A percentile compares a stretch with the other conserved stretches of the same genome.
Evolutionary conservation across 2,329 filamentous ascomycete genomes (phyloP).

Genomic region (Phialemoniopsis sp.): DNA sequence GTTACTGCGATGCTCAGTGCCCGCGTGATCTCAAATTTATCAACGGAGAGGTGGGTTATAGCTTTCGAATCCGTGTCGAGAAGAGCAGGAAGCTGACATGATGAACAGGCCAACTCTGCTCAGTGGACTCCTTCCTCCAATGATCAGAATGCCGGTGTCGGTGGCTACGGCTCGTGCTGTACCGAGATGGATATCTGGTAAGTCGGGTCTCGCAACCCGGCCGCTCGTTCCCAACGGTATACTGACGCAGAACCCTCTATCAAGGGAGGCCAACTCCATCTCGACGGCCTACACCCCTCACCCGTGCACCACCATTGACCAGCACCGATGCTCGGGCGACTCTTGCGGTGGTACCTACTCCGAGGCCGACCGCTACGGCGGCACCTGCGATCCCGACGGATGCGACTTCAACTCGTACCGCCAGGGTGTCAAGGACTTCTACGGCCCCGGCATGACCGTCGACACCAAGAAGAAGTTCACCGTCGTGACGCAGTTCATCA

Average conservation of each 20-base stretch:
- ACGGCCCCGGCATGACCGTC: slow-evolving; percentile 51
- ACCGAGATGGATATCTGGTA: slow-evolving; percentile 59
- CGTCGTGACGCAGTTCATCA: slow-evolving; percentile 59
- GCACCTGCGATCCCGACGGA: slow-evolving; percentile 59
- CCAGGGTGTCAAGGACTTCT: slow-evolving; percentile 56
- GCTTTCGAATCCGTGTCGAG: slow-evolving; percentile 11
- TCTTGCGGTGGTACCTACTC: slow-evolving; percentile 44
- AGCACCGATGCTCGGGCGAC: slow-evolving; percentile 30
- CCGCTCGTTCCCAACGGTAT: neutral
- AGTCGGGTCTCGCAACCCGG: neutral
- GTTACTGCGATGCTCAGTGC: slow-evolving; percentile 45
- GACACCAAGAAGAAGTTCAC: slow-evolving; percentile 54
- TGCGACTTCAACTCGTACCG: slow-evolving; percentile 66
- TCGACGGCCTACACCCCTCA: slow-evolving; percentile 56
- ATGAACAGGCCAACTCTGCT: slow-evolving; percentile 7
- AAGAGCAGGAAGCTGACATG: too few relatives aligned
- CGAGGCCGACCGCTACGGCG: slow-evolving; percentile 42
- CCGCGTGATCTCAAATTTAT: slow-evolving; percentile 44
- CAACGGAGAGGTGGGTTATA: slow-evolving; percentile 29
- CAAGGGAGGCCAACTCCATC: slow-evolving; percentile 59
- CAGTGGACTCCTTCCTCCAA: slow-evolving; percentile 42
- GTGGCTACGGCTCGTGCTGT: slow-evolving; percentile 48
- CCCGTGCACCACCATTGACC: slow-evolving; percentile 43
- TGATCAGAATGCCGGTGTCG: slow-evolving; percentile 46
- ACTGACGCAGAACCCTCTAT: neutral